These are phyloP conservation scores for Tetrapisispora taiwanensis DNA, from an alignment of 805 yeast genomes.

Conservation along the genomic window DNA sequence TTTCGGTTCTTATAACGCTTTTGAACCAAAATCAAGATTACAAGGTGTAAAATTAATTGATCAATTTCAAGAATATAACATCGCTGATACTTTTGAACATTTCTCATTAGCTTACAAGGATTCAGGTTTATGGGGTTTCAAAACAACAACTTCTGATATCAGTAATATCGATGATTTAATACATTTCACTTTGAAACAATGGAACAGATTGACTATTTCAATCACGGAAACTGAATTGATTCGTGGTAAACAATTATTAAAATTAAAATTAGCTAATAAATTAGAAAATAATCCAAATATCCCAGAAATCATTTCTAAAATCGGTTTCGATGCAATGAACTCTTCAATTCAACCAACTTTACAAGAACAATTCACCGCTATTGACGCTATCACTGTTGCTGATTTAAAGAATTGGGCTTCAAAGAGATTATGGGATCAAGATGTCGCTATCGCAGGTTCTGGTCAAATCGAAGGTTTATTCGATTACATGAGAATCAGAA, in stretches of 20 bases:
- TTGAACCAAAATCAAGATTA: conserved; percentile 44
- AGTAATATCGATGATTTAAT: conserved; percentile 59
- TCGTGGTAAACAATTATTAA: conserved; percentile 64
- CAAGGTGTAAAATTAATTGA: conserved; percentile 64
- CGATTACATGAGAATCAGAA: conserved; percentile 80
- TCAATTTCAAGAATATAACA: conserved; percentile 58
- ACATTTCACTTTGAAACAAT: conserved; percentile 75
- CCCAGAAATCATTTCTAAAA: background rate
- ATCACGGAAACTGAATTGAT: conserved; percentile 68
- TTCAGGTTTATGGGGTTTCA: conserved; percentile 78
- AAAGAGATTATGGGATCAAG: conserved; percentile 71
- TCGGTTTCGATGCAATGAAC: conserved; percentile 2
- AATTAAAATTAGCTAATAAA: conserved; percentile 43
- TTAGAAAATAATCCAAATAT: background rate
- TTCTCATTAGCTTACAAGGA: conserved; percentile 66
- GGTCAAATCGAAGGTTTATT: conserved; percentile 80
- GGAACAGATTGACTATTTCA: conserved; percentile 76
- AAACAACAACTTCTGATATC: conserved; percentile 53
- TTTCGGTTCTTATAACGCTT: conserved; percentile 45
- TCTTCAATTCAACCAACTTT: background rate
- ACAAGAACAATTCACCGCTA: conserved; percentile 28
- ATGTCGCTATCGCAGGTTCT: conserved; percentile 71
- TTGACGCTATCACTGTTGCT: conserved; percentile 52
- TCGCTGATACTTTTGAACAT: conserved; percentile 62
- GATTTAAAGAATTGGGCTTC: conserved; percentile 67